Conservation (phyloP, 2,329 filamentous ascomycete genomes). For the Dryadomyces sulphureus region DNA sequence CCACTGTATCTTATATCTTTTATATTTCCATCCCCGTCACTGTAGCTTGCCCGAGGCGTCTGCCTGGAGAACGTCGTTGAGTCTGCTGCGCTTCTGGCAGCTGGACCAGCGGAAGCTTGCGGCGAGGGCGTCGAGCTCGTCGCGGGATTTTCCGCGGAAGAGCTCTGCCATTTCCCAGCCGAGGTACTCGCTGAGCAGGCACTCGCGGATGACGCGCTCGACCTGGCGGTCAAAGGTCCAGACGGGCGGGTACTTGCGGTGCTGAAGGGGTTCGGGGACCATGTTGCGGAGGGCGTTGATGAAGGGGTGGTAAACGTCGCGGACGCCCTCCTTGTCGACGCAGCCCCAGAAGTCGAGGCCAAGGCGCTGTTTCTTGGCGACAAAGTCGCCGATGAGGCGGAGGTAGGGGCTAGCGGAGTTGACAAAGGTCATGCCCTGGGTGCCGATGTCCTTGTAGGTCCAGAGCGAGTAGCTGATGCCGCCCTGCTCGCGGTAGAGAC, state of each 20-base stretch:
- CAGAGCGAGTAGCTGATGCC: constrained; percentile 12
- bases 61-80: constrained; percentile 41
- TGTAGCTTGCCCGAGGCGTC: too few relatives aligned
- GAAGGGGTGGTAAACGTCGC: constrained; percentile 25
- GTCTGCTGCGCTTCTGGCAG: constrained; percentile 32
- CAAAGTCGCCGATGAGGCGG: constrained; percentile 29
- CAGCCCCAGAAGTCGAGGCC: constrained; percentile 38
- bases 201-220: constrained; percentile 25
- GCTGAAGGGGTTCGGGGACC: constrained; percentile 25
- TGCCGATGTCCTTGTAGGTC: constrained; percentile 17
- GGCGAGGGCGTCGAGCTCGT: constrained; percentile 39
- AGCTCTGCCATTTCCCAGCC: constrained; percentile 39
- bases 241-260: constrained; percentile 29
- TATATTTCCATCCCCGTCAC: too few relatives aligned
- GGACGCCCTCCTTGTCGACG: constrained; percentile 13
- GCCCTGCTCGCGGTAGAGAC: constrained; percentile 16
- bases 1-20: too few relatives aligned
- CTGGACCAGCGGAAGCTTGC: constrained; percentile 36
- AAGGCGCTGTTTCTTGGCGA: constrained; percentile 35
- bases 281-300: constrained; percentile 25
- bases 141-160: constrained; percentile 33
- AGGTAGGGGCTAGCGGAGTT: constrained; percentile 29
- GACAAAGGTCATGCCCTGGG: constrained; percentile 34
- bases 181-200: constrained; percentile 30
- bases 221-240: constrained; percentile 38